Conservation (phyloP, 2,329 filamentous ascomycete genomes). For the Paecilomyces variotii region DNA sequence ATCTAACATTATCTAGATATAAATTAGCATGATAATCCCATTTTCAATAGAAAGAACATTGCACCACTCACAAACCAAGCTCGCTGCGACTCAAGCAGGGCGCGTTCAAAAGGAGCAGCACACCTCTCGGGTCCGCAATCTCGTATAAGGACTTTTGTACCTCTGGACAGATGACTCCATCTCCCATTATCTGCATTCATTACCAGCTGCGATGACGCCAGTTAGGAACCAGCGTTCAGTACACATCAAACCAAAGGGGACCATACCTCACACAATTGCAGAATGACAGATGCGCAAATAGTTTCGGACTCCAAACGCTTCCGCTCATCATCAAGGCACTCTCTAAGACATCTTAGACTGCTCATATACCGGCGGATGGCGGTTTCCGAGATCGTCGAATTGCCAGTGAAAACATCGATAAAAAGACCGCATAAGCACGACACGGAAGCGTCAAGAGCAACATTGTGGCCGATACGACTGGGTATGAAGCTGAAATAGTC, state of each 20-base stretch:
- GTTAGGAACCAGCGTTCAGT: neutral
- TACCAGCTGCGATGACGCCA: constrained; percentile 1
- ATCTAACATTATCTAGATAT: constrained; percentile 2
- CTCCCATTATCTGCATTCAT: constrained; percentile 5
- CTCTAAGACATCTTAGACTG: constrained; percentile 1
- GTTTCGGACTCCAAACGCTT: constrained; percentile 6
- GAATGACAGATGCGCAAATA: constrained; percentile 8
- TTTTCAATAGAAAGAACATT: neutral
- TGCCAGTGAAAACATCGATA: neutral
- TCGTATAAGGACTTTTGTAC: constrained; percentile 8
- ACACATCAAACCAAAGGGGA: neutral
- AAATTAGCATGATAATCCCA: neutral
- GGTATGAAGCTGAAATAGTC: constrained; percentile 3
- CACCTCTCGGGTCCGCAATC: constrained; percentile 5
- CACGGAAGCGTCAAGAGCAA: constrained; percentile 1
- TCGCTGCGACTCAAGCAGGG: constrained; percentile 11
- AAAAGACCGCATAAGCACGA: constrained; percentile 2
- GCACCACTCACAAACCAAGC: constrained; percentile 6
- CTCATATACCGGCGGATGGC: neutral
- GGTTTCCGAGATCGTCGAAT: neutral
- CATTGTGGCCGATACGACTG: neutral
- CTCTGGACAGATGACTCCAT: constrained; percentile 7
- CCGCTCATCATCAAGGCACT: neutral
- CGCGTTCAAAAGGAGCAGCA: constrained; percentile 5
- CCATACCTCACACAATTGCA: constrained; percentile 9